Evolutionary conservation across 305 asterid genomes (phyloP).

Genomic region (Withania somnifera): DNA sequence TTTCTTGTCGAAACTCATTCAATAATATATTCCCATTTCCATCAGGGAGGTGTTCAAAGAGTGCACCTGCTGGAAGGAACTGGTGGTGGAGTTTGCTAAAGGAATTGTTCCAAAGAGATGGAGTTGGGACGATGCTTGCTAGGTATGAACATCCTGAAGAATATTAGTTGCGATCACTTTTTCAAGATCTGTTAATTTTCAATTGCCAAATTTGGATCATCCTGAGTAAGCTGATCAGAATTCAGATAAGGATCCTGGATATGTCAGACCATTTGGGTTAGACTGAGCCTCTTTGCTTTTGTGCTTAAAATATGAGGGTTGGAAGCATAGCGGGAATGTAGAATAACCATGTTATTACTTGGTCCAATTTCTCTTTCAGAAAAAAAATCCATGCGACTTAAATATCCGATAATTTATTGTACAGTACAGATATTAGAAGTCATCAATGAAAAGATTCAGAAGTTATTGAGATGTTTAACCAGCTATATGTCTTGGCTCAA

Average conservation of each 20-base stretch:
- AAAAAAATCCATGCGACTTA: not conserved
- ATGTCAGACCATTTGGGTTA: not conserved
- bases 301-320: not conserved
- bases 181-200: not conserved
- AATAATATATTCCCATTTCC: not conserved
- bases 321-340: not conserved
- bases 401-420: not conserved
- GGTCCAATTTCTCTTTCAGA: not conserved
- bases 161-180: not conserved
- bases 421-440: not conserved
- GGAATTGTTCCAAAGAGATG: constrained; percentile 92
- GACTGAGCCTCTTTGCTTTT: not conserved
- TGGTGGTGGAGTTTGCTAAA: constrained; percentile 76
- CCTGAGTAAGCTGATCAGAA: not conserved
- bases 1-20: not conserved
- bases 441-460: not conserved
- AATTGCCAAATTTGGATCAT: not conserved
- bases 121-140: constrained; percentile 90
- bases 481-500: not conserved
- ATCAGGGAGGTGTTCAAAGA: constrained; percentile 91
- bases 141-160: constrained; percentile 35
- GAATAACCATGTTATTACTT: not conserved
- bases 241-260: not conserved
- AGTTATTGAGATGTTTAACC: not conserved
- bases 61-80: constrained; percentile 95